Evolutionary conservation across 352 stramenopile species (phyloP).

Genomic region (Phytophthora pluvialis): DNA sequence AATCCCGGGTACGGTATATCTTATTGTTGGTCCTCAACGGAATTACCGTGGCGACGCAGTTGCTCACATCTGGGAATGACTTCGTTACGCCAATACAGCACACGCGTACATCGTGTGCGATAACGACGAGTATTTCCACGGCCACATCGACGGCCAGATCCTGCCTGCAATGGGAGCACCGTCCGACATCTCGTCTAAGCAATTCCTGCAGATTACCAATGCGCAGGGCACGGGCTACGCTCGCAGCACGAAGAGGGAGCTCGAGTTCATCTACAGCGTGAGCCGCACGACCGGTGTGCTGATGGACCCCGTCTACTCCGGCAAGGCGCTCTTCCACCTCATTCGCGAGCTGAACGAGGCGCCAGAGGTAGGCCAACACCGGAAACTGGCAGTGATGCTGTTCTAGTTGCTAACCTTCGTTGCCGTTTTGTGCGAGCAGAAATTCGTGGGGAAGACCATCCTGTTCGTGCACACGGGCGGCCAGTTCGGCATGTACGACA

Average conservation of each 20-base stretch:
- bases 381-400: neutral
- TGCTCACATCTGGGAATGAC: neutral
- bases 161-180: conserved; percentile 72
- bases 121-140: conserved; percentile 84
- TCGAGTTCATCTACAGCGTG: conserved; percentile 78
- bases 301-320: conserved; percentile 90
- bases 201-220: conserved; percentile 85
- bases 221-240: conserved; percentile 84
- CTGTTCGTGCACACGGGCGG: conserved; percentile 93
- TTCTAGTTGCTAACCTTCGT: conserved; percentile 2
- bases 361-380: conserved; percentile 49
- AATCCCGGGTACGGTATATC: conserved; percentile 36
- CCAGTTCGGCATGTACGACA: conserved; percentile 93
- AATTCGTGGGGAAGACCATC: conserved; percentile 84
- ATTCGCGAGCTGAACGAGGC: conserved; percentile 76
- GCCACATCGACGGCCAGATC: conserved; percentile 80
- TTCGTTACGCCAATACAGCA: conserved; percentile 25
- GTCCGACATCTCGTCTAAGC: conserved; percentile 51
- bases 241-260: conserved; percentile 74
- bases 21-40: neutral
- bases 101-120: conserved; percentile 90
- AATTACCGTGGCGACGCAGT: neutral
- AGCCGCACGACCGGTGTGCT: conserved; percentile 78
- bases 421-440: conserved; percentile 40
- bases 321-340: conserved; percentile 87